Percentiles rank a stretch among this genome's conserved stretches.
Conservation (phyloP, 306 rosid genomes). For the Pyrus communis region DNA sequence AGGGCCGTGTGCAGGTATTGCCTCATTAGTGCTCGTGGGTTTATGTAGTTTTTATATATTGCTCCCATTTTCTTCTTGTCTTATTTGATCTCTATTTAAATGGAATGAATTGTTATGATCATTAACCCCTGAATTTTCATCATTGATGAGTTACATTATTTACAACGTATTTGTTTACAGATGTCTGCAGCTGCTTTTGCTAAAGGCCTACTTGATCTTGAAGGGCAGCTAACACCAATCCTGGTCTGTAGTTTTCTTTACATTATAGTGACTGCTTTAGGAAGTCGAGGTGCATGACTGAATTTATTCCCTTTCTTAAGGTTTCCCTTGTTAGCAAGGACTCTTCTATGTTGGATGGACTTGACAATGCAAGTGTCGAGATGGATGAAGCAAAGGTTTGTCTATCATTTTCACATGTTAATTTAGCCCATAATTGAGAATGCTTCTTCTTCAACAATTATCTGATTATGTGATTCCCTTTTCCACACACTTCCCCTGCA, state of each 20-base stretch:
- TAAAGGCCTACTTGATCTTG: constrained; percentile 97
- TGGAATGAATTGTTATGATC: neutral
- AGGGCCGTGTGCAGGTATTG: constrained; percentile 98
- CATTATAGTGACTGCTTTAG: constrained; percentile 14
- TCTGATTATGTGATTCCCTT: neutral
- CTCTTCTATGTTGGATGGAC: constrained; percentile 99
- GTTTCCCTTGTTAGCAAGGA: constrained; percentile 99
- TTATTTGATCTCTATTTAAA: neutral
- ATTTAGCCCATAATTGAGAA: neutral
- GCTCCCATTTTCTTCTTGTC: constrained; percentile 5
- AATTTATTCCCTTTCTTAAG: constrained; percentile 34
- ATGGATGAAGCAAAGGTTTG: constrained; percentile 90
- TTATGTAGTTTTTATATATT: neutral
- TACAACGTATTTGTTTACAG: constrained; percentile 40
- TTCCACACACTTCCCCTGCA: constrained; percentile 26
- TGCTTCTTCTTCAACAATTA: neutral
- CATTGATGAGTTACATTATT: constrained; percentile 15
- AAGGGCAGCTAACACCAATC: constrained; percentile 93
- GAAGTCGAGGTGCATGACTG: constrained; percentile 25
- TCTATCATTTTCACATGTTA: neutral
- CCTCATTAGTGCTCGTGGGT: neutral
- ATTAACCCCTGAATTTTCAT: constrained; percentile 12
- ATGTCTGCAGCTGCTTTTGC: constrained; percentile 99
- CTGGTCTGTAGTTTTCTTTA: constrained; percentile 50
- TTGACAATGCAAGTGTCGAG: constrained; percentile 90